phyloP scores from a whole-genome alignment of 2,329 filamentous ascomycete genomes.

The Trichoderma lentiforme region DNA sequence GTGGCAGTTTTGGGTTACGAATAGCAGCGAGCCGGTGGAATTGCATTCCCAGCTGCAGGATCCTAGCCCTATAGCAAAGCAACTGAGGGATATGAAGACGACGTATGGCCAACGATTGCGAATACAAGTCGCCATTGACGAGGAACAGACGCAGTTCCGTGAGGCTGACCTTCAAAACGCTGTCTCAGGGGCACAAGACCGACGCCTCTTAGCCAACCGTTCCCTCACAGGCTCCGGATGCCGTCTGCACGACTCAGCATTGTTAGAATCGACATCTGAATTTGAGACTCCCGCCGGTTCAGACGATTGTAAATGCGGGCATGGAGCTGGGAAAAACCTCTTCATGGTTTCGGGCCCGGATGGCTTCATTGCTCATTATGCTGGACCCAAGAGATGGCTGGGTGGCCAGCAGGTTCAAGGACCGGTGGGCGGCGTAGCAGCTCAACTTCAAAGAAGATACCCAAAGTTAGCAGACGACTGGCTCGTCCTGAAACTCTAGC shows the following conservation, averaged over 20 bases:
- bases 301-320: conserved; percentile 28
- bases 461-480: conserved; percentile 40
- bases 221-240: conserved; percentile 21
- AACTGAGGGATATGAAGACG: conserved; percentile 61
- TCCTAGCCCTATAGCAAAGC: conserved; percentile 53
- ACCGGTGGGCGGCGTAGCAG: conserved; percentile 65
- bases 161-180: conserved; percentile 44
- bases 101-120: conserved; percentile 54
- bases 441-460: conserved; percentile 51
- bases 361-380: conserved; percentile 78
- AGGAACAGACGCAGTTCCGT: conserved; percentile 68
- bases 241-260: conserved; percentile 30
- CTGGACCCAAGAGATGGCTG: conserved; percentile 74
- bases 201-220: background rate
- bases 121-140: conserved; percentile 78
- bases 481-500: conserved; percentile 51
- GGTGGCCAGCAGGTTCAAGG: conserved; percentile 73
- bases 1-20: conserved; percentile 25
- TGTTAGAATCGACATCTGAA: conserved; percentile 31
- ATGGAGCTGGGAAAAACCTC: conserved; percentile 52
- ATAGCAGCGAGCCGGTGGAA: conserved; percentile 23
- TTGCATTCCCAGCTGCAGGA: conserved; percentile 20
- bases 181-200: conserved; percentile 20
- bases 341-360: conserved; percentile 88
- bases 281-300: conserved; percentile 27